phyloP scores from a whole-genome alignment of 345 rosid species.

The Rubroshorea leprosula region DNA sequence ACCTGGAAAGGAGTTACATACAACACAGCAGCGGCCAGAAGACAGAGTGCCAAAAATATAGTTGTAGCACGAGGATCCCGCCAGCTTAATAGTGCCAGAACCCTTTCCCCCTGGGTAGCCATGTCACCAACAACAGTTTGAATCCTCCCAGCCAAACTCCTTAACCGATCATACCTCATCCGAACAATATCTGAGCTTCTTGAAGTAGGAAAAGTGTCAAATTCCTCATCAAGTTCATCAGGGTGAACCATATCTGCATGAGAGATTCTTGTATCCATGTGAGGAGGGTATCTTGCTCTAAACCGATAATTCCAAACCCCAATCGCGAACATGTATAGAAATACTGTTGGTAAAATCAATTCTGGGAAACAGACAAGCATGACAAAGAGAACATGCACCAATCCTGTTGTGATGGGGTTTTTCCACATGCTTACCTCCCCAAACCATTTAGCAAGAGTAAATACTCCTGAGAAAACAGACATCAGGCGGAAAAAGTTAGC shows the following conservation, averaged over 20 bases:
- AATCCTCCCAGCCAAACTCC: conserved; percentile 72
- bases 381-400: conserved; percentile 54
- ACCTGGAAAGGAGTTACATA: conserved; percentile 76
- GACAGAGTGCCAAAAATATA: conserved; percentile 58
- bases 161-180: conserved; percentile 73
- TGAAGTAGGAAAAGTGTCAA: conserved; percentile 73
- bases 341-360: conserved; percentile 69
- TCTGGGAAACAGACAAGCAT: conserved; percentile 73
- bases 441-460: conserved; percentile 65
- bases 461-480: conserved; percentile 54
- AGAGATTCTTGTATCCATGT: conserved; percentile 81
- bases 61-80: conserved; percentile 89
- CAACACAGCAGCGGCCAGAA: conserved; percentile 57
- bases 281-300: conserved; percentile 82
- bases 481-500: conserved; percentile 75
- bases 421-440: conserved; percentile 87
- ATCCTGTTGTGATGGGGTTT: conserved; percentile 53
- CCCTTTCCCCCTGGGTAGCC: conserved; percentile 88
- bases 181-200: conserved; percentile 40
- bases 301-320: conserved; percentile 78
- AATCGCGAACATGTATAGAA: conserved; percentile 65
- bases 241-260: conserved; percentile 60
- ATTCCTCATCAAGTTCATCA: conserved; percentile 89
- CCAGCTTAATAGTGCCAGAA: conserved; percentile 80
- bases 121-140: conserved; percentile 91